Evolutionary conservation across 1,139 yeast genomes (phyloP).

Genomic region (Diutina rugosa): DNA sequence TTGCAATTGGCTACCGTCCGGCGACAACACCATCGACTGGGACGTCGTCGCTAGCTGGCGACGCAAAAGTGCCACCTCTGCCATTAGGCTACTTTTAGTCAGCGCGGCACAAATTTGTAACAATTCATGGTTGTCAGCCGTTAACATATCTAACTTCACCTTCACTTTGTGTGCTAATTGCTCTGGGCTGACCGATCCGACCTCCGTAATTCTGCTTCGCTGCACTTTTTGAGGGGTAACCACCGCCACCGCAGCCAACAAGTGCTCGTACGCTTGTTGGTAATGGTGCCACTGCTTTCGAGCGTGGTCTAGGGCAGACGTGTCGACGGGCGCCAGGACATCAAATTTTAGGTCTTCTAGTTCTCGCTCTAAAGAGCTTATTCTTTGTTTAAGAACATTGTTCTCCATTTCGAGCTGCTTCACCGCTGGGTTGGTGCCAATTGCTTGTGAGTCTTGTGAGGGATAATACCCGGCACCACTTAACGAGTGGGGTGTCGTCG

Average conservation of each 20-base stretch:
- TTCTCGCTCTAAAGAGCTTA: background rate
- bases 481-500: background rate
- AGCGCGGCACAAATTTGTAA: background rate
- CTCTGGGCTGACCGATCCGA: background rate
- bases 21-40: background rate
- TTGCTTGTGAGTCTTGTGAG: background rate
- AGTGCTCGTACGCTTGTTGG: background rate
- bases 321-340: background rate
- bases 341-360: background rate
- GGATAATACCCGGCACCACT: background rate
- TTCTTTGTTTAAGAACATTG: background rate
- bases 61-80: background rate
- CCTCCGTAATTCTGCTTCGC: background rate
- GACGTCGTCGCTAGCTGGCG: background rate
- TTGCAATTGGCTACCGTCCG: background rate
- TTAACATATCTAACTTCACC: background rate
- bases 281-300: background rate
- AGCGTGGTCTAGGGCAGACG: background rate
- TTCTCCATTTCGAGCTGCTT: background rate
- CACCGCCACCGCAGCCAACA: background rate
- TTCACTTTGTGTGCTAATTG: background rate
- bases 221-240: background rate
- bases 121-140: background rate
- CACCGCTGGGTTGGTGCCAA: background rate
- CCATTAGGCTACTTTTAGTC: background rate